These are phyloP conservation scores for Xylaria multiplex DNA, from an alignment of 2,329 filamentous ascomycete species.

Conservation along the genomic window DNA sequence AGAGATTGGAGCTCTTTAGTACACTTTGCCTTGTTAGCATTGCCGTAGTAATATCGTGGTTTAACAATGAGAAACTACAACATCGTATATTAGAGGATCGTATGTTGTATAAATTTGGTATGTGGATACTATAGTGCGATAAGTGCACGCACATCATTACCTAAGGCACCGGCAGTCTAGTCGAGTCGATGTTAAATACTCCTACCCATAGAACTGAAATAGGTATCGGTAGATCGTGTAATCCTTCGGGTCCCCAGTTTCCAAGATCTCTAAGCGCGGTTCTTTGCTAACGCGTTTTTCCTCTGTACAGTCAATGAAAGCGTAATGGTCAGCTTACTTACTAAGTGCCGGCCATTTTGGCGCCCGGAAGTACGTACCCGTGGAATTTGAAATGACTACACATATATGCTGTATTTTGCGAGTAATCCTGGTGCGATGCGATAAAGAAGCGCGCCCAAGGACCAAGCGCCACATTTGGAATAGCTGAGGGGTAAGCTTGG, in stretches of 20 bases:
- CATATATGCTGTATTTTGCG: neutral
- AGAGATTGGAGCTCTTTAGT: neutral
- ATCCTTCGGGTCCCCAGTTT: conserved; percentile 19
- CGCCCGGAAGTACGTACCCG: neutral
- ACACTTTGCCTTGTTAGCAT: neutral
- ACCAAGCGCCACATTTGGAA: conserved; percentile 31
- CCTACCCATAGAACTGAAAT: no score
- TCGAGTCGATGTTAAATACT: no score
- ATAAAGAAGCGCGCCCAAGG: conserved; percentile 9
- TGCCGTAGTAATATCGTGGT: conserved; percentile 10
- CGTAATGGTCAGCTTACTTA: conserved; percentile 23
- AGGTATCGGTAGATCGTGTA: conserved; percentile 22
- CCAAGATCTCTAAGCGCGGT: conserved; percentile 21
- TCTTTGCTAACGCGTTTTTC: neutral
- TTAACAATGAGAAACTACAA: neutral
- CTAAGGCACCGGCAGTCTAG: no score
- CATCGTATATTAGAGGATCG: neutral
- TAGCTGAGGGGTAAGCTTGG: conserved; percentile 19
- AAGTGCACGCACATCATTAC: no score
- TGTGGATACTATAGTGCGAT: conserved; percentile 4
- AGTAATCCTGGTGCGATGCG: conserved; percentile 12
- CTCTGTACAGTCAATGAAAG: conserved; percentile 1
- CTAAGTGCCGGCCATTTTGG: neutral
- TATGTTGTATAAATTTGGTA: conserved; percentile 7
- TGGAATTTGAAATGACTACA: conserved; percentile 7